These are phyloP conservation scores for Letharia lupina DNA, from an alignment of 495 filamentous ascomycete species.

Conservation along the genomic window DNA sequence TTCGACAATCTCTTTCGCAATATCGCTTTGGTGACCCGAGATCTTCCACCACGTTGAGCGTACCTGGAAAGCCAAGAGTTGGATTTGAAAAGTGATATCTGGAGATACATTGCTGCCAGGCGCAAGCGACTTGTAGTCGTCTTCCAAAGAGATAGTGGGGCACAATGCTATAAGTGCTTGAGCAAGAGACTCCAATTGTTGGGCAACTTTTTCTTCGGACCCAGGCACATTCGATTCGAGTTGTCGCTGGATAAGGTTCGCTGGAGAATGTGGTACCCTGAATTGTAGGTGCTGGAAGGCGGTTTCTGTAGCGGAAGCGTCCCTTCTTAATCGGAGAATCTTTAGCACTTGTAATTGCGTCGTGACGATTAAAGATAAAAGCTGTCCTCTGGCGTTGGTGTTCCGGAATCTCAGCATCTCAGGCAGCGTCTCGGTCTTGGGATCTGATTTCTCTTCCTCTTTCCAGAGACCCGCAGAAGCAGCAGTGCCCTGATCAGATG, in stretches of 20 bases:
- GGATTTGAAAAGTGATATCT: conserved; percentile 51
- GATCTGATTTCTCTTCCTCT: conserved; percentile 27
- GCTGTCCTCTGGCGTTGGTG: conserved; percentile 31
- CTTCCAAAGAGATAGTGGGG: conserved; percentile 45
- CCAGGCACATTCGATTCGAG: conserved; percentile 37
- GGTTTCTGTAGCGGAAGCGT: conserved; percentile 44
- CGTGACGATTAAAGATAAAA: conserved; percentile 41
- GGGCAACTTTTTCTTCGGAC: conserved; percentile 50
- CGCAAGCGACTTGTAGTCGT: conserved; percentile 42
- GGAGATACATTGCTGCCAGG: conserved; percentile 49
- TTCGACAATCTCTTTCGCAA: conserved; percentile 58
- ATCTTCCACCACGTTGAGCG: conserved; percentile 64
- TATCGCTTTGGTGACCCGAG: conserved; percentile 58
- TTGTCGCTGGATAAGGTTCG: conserved; percentile 49
- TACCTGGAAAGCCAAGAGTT: conserved; percentile 57
- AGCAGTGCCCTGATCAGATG: background rate
- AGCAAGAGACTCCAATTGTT: conserved; percentile 62
- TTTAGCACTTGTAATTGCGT: conserved; percentile 46
- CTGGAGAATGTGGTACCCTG: conserved; percentile 52
- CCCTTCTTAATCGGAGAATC: conserved; percentile 41
- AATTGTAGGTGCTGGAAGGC: conserved; percentile 37
- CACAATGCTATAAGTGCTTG: conserved; percentile 50
- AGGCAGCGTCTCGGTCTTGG: conserved; percentile 39
- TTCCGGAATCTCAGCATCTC: conserved; percentile 55
- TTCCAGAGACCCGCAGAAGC: conserved; percentile 14